Percentiles rank a stretch among this genome's conserved stretches.
phyloP scores from a whole-genome alignment of 345 rosid genomes.

The Salix suchowensis region DNA sequence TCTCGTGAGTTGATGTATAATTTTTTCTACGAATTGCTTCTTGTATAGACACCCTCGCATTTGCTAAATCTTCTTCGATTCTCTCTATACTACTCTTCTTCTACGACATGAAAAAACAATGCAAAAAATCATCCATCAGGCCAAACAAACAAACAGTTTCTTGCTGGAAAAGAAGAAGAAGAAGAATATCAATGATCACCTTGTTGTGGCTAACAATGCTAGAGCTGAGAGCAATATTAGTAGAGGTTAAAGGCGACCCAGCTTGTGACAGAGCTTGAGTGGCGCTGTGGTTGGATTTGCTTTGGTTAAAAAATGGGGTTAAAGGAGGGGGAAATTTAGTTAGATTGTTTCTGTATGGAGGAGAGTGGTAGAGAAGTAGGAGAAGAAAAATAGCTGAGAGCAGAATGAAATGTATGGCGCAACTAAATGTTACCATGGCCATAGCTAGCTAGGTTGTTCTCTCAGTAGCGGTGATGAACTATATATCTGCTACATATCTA shows the following conservation, averaged over 20 bases:
- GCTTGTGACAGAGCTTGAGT: not conserved
- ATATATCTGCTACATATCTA: not conserved
- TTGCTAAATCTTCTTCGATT: constrained; percentile 37
- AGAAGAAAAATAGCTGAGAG: not conserved
- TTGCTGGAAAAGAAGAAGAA: not conserved
- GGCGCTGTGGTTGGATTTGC: not conserved
- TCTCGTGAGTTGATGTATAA: constrained; percentile 21
- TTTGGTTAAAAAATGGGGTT: not conserved
- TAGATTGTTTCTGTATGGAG: not conserved
- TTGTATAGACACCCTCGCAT: constrained; percentile 44
- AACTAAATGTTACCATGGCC: not conserved
- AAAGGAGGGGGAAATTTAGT: not conserved
- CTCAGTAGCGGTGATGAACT: not conserved
- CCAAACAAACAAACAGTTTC: not conserved
- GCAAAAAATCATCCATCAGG: not conserved
- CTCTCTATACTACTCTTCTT: constrained; percentile 21
- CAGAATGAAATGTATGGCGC: not conserved
- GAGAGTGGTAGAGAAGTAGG: not conserved
- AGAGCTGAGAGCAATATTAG: not conserved
- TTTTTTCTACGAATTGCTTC: constrained; percentile 37
- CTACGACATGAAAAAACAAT: not conserved
- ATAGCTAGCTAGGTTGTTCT: not conserved
- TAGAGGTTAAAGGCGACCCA: not conserved
- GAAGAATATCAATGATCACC: not conserved
- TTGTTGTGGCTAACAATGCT: not conserved